Evolutionary conservation across 2,329 filamentous ascomycete genomes (phyloP).

Genomic region (Aureobasidium vineae): DNA sequence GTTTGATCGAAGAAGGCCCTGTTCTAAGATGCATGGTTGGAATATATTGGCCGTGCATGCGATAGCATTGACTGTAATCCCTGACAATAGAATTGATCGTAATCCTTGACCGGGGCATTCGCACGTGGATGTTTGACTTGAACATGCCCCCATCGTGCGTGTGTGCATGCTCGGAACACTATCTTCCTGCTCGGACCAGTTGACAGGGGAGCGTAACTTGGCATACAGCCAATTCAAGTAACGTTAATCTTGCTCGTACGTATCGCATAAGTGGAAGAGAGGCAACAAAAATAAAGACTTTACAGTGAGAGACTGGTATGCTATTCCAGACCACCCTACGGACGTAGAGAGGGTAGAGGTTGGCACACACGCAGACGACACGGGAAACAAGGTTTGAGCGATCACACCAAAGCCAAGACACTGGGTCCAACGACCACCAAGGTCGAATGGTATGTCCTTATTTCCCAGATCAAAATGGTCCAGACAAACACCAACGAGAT

Average conservation of each 20-base stretch:
- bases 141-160: not conserved
- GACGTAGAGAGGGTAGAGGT: not conserved
- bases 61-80: conserved; percentile 7
- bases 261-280: not conserved
- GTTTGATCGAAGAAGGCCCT: not conserved
- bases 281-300: not conserved
- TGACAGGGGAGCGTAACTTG: conserved; percentile 2
- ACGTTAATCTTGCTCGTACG: not conserved
- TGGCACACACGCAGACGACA: conserved; percentile 10
- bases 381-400: conserved; percentile 14
- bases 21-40: conserved; percentile 3
- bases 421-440: not conserved
- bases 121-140: not conserved
- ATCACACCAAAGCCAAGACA: conserved; percentile 19
- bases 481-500: conserved; percentile 9
- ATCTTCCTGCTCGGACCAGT: conserved; percentile 10
- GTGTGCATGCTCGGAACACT: not conserved
- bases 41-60: conserved; percentile 6
- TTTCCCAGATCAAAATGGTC: not conserved
- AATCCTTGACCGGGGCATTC: conserved; percentile 1
- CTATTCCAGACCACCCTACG: not conserved
- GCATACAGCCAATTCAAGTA: not conserved
- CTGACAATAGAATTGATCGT: not conserved
- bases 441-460: not conserved
- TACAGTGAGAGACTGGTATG: not conserved